These are phyloP conservation scores for Penicillium robsamsonii DNA, from an alignment of 495 filamentous ascomycete genomes.

Conservation along the genomic window DNA sequence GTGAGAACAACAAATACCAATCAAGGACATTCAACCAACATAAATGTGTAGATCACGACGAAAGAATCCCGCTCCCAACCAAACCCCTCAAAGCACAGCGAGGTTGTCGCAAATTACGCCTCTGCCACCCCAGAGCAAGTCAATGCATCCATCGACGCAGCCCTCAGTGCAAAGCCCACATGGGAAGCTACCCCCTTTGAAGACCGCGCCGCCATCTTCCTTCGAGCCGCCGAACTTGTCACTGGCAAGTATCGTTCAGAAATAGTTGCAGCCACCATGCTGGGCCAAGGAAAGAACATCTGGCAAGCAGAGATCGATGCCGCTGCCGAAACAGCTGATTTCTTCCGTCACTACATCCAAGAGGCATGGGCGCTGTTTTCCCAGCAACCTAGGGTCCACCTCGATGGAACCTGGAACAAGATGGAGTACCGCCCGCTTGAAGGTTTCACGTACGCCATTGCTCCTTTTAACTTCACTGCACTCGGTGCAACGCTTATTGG, in stretches of 20 bases:
- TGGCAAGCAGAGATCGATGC: slow-evolving; percentile 98
- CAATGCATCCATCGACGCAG: slow-evolving; percentile 69
- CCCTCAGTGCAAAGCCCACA: slow-evolving; percentile 71
- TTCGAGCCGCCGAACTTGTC: slow-evolving; percentile 86
- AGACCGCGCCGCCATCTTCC: slow-evolving; percentile 85
- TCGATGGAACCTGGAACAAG: slow-evolving; percentile 63
- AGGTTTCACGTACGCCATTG: slow-evolving; percentile 54
- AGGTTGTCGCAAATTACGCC: slow-evolving; percentile 69
- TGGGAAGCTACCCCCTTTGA: slow-evolving; percentile 83
- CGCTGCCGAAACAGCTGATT: slow-evolving; percentile 83
- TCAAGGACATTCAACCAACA: background rate
- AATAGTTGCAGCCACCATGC: slow-evolving; percentile 87
- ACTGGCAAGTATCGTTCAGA: slow-evolving; percentile 86
- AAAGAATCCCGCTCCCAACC: slow-evolving; percentile 46
- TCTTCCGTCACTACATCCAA: slow-evolving; percentile 75
- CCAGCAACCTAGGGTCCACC: slow-evolving; percentile 61
- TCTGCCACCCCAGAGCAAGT: slow-evolving; percentile 67
- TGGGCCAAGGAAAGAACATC: slow-evolving; percentile 93
- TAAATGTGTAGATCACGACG: slow-evolving; percentile 15
- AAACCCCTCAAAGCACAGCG: slow-evolving; percentile 70
- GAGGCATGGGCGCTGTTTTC: slow-evolving; percentile 72
- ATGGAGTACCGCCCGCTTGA: slow-evolving; percentile 78
- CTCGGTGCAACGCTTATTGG: slow-evolving; percentile 75
- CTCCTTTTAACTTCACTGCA: slow-evolving; percentile 64
- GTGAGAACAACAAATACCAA: background rate